Evolutionary conservation across 148 eudicot species (phyloP), one percentile per base, ranked within the genome.

Genomic region (Rhododendron simsii): DNA sequence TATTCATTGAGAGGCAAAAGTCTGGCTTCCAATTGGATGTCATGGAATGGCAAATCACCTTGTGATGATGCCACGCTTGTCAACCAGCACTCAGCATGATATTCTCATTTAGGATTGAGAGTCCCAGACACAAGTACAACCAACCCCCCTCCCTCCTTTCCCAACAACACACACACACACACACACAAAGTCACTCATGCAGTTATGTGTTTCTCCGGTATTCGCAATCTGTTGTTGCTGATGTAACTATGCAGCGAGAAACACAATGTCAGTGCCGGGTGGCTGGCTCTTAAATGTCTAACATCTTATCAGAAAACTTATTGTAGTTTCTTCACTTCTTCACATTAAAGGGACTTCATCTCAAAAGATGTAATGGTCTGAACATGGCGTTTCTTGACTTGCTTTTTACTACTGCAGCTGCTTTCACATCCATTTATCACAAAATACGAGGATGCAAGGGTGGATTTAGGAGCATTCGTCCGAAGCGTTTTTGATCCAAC

Each of bases 341-440:
- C 45, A 21, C 80, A 30, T 78, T 76, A 44, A 37, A 74, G 14
- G 48, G 12, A 87, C 82, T 55, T 51, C 67, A 37, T 84, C 15
- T 53, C 50, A 61, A 6, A 35, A 30, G 44, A 15, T 48, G 16
- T 4, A 26, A 83, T 61, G 13, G 15, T 1, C 23, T 69, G 26
- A 75, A 83, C 26, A 63, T 76, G 39, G 37, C 20, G 1, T 45
- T 82, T 71, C 21, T 86, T 75, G 18, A 16, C 80, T 71, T 89
- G 33, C 84, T 86, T 45, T 65, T 69, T 28, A 13, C 30, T 82
- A 16, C 20, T 90, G 92, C 91, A 96, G 99, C 98, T 96, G 87
- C 99, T 96, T 88, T 92, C 91, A 35, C 98, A 95, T 90, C 98
- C 98, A 85, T 96, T 96, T 86, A 87, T 95, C 84, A 87, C 86